A percentile compares a stretch with the other conserved stretches of the same genome.
These are phyloP conservation scores for Apiotrichum gracile DNA, from an alignment of 1,284 basidiomycete genomes.

Conservation along the genomic window DNA sequence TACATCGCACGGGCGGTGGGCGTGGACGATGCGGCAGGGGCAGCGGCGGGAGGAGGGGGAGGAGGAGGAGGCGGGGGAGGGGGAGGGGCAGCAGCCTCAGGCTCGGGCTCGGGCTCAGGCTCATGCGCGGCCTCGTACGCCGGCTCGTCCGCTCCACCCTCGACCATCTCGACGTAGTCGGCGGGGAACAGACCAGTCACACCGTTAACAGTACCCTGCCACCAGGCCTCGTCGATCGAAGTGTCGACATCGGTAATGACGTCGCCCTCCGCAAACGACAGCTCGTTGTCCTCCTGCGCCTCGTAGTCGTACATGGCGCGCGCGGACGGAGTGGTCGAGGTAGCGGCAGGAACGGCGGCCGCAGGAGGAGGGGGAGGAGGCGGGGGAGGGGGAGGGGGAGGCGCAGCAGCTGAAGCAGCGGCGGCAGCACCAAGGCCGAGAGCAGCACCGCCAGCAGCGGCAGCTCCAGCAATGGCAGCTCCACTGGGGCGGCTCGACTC, in stretches of 20 bases:
- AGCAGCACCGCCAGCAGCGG: not conserved
- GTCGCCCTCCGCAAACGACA: conserved; percentile 77
- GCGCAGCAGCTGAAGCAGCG: conserved; percentile 26
- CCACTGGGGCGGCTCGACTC: not conserved
- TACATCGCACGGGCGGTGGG: conserved; percentile 31
- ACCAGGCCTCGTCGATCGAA: conserved; percentile 68
- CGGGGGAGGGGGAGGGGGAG: conserved; percentile 23
- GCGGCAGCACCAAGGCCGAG: not conserved
- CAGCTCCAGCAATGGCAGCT: not conserved
- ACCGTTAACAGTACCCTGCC: conserved; percentile 69
- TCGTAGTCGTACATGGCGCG: conserved; percentile 55
- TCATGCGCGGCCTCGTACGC: conserved; percentile 11
- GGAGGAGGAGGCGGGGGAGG: conserved; percentile 34
- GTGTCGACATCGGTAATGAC: conserved; percentile 55
- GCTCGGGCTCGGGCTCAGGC: conserved; percentile 44
- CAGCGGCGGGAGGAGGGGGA: conserved; percentile 25
- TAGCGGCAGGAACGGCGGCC: conserved; percentile 11
- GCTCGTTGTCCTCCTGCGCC: conserved; percentile 80
- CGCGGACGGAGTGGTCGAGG: conserved; percentile 17
- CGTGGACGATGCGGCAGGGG: conserved; percentile 11
- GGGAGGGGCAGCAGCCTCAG: conserved; percentile 34
- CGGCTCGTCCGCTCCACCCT: conserved; percentile 14
- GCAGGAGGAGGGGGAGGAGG: conserved; percentile 48
- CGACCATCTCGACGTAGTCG: conserved; percentile 72
- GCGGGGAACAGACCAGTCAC: conserved; percentile 69